These are phyloP conservation scores for Fibroporia radiculosa DNA, from an alignment of 768 basidiomycete genomes.

Conservation along the genomic window DNA sequence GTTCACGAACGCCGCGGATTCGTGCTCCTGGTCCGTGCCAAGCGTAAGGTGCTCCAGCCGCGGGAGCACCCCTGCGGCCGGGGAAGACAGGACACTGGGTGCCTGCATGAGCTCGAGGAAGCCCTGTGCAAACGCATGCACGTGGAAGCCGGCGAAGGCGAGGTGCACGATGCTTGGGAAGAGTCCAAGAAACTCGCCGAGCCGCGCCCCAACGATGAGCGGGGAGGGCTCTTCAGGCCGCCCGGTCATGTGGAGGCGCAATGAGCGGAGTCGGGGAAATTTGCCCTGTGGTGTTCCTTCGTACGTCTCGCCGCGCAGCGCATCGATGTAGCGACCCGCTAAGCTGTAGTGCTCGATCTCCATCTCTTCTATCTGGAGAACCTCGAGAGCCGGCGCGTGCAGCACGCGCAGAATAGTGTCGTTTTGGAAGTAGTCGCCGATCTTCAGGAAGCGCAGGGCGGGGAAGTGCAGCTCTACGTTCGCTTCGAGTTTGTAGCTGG, in stretches of 20 bases:
- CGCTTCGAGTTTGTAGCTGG: slow-evolving; percentile 2
- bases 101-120: not conserved
- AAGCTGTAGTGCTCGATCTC: not conserved
- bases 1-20: not conserved
- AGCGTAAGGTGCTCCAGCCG: not conserved
- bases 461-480: not conserved
- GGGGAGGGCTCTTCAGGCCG: slow-evolving; percentile 1
- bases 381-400: slow-evolving; percentile 2
- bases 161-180: slow-evolving; percentile 4
- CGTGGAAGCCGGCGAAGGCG: slow-evolving; percentile 1
- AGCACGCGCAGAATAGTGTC: not conserved
- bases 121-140: not conserved
- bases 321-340: slow-evolving; percentile 2
- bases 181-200: not conserved
- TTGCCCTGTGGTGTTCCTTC: not conserved
- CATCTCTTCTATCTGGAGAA: slow-evolving; percentile 4
- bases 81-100: not conserved
- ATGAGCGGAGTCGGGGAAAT: slow-evolving; percentile 1
- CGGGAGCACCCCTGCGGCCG: not conserved
- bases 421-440: slow-evolving; percentile 3
- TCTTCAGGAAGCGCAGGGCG: not conserved
- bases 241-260: slow-evolving; percentile 1
- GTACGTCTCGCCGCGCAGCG: not conserved
- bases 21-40: not conserved
- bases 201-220: not conserved